Base-by-base conservation (phyloP, 2,329 filamentous ascomycete species). In the Cercospora nicotianae region DNA sequence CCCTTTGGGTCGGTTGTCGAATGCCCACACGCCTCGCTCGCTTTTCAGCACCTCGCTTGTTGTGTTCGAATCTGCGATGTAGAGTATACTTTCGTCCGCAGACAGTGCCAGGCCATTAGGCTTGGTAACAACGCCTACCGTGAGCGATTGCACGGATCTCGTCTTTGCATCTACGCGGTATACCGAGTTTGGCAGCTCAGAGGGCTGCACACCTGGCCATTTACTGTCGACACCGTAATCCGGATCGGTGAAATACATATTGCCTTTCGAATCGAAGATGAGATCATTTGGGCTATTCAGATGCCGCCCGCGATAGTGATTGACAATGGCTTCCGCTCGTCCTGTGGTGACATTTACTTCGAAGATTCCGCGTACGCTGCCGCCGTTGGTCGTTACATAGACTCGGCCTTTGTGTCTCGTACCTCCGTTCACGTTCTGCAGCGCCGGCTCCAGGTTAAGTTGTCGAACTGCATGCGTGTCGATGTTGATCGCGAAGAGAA, bases 221-320 rank as follows among this genome's bases (percentile, higher is more conserved):
- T 33, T 39, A 69, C 88, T 86, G 30, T 85, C 79, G 30, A 64
- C 70, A 42, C 75, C 75, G 28, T 76, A 77, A 20, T 67, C 65
- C 0, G 75, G 75, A 55, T 77, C 75, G 2, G 75, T 77, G 67
- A 77, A 75, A 65, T 72, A 74, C 59, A 76, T 66, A 12, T 73
- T 70, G 4, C 63, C 65, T 45, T 83, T 87, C 72, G 9, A 85
- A 75, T 23, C 86, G 70, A 87, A 77, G 2, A 82, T 80, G 0
- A 86, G 80, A 68, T 89, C 87, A 69, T 89, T 89, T 3, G 88
- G 77, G 0, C 86, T 88, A 75, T 84, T 87, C 77, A 89, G 87
- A 58, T 86, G 76, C 81, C 86, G 82, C 7, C 87, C 87, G 42
- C 86, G 86, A 74, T 81, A 90, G 75, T 86, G 87, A 73, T 87